Evolutionary conservation across 345 rosid species (phyloP), one percentile per base, ranked within the genome.

Genomic region (Erysimum cheiranthoides): DNA sequence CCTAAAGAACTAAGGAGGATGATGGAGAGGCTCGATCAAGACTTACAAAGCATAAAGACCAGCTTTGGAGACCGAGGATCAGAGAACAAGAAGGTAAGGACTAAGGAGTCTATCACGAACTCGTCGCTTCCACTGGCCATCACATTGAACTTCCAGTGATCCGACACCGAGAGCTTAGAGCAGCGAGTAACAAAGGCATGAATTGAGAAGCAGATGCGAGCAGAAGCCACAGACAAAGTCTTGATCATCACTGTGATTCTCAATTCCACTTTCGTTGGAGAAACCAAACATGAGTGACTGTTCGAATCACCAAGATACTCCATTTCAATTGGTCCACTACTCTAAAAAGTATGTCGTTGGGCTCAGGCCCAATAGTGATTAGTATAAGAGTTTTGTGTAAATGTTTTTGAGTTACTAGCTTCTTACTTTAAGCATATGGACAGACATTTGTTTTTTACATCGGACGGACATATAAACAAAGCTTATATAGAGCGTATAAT

Each of bases 41-140:
- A n/a, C n/a, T n/a, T n/a, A n/a, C n/a, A n/a, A n/a, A n/a, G n/a
- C n/a, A n/a, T n/a, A n/a, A n/a, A n/a, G n/a, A n/a, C n/a, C n/a
- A n/a, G n/a, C n/a, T n/a, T n/a, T n/a, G n/a, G n/a, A n/a, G n/a
- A n/a, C n/a, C n/a, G n/a, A n/a, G n/a, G n/a, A n/a, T n/a, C n/a
- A n/a, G n/a, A n/a, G n/a, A n/a, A n/a, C n/a, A n/a, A n/a, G n/a
- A n/a, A n/a, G n/a, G n/a, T n/a, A n/a, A n/a, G n/a, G n/a, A n/a
- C n/a, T n/a, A n/a, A n/a, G n/a, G n/a, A n/a, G n/a, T n/a, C 96
- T 77, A 86, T 92, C 11, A 92, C 92, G 73, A 90, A 83, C 30
- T 85, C 94, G 2, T 83, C 87, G 51, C 78, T 64, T 39, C 76
- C 67, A 46, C 50, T 25, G 46, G 91, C 85, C 97, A 90, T 92